A percentile compares a stretch with the other conserved stretches of the same genome.
phyloP scores from a whole-genome alignment of 108 stramenopile genomes.

The Fistulifera pelliculosa region DNA sequence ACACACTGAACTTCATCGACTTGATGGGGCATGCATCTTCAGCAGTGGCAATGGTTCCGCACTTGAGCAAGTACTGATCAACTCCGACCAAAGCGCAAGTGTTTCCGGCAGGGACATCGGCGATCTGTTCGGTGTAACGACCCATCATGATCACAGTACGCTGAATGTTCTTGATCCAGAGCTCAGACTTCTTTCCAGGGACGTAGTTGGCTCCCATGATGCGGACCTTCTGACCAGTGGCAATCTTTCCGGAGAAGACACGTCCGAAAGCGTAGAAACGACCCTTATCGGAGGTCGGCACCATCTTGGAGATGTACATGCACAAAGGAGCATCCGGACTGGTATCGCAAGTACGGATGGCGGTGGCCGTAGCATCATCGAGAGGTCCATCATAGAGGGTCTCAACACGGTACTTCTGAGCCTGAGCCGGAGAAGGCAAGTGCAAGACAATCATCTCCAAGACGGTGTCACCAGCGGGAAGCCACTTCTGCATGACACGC shows the following conservation, averaged over 20 bases:
- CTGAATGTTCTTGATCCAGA: constrained; percentile 99
- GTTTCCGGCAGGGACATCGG: constrained; percentile 99
- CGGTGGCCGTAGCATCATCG: constrained; percentile 94
- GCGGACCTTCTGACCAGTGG: constrained; percentile 98
- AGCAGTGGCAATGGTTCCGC: constrained; percentile 96
- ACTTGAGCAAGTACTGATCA: constrained; percentile 99
- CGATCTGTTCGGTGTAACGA: constrained; percentile 95
- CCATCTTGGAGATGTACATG: constrained; percentile 99
- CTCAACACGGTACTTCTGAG: constrained; percentile 97
- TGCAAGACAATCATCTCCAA: constrained; percentile 99
- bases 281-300: constrained; percentile 98
- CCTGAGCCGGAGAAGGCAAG: constrained; percentile 94
- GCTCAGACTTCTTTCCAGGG: constrained; percentile 99
- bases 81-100: constrained; percentile 99
- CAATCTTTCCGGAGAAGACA: constrained; percentile 98
- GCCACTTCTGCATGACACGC: constrained; percentile 99
- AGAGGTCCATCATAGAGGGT: constrained; percentile 98
- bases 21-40: constrained; percentile 96
- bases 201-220: constrained; percentile 99
- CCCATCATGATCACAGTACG: constrained; percentile 99
- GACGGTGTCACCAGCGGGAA: constrained; percentile 98
- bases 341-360: constrained; percentile 98
- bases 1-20: constrained; percentile 99
- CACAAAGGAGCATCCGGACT: constrained; percentile 89
- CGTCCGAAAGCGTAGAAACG: constrained; percentile 99